phyloP scores from a whole-genome alignment of 768 basidiomycete genomes.

The Favolaschia claudopus region DNA sequence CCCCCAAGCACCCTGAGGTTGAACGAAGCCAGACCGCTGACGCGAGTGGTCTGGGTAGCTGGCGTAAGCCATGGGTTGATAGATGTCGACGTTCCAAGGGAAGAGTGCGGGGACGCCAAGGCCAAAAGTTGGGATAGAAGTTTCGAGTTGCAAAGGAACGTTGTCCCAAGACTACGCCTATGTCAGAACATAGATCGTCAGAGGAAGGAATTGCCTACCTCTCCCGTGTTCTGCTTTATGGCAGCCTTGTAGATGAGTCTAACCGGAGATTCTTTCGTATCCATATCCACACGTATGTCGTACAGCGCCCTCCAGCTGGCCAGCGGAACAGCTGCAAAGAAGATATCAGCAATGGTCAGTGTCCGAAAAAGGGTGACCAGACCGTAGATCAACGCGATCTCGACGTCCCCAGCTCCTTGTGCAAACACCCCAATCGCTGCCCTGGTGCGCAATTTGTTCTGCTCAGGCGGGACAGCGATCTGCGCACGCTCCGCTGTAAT shows the following conservation, averaged over 20 bases:
- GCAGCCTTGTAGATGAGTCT: conserved; percentile 49
- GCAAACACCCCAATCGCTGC: conserved; percentile 47
- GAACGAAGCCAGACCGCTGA: no score
- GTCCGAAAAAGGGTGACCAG: background rate
- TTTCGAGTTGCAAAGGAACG: conserved; percentile 51
- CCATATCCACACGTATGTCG: conserved; percentile 52
- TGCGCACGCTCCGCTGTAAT: conserved; percentile 33
- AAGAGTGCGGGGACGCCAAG: conserved; percentile 43
- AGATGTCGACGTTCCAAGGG: conserved; percentile 45
- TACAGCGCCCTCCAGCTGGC: conserved; percentile 50
- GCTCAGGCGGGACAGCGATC: conserved; percentile 20
- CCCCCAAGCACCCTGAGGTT: no score
- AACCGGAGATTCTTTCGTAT: conserved; percentile 46
- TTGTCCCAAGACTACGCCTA: conserved; percentile 48
- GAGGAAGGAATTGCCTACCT: conserved; percentile 35
- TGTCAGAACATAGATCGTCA: background rate
- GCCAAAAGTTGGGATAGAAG: conserved; percentile 50
- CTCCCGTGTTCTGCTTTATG: conserved; percentile 51
- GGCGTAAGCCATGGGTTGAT: no score
- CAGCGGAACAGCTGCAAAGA: conserved; percentile 40
- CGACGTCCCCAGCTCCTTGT: conserved; percentile 43
- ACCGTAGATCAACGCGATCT: conserved; percentile 51
- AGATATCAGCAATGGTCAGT: background rate
- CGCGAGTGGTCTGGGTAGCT: no score
- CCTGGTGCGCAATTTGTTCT: conserved; percentile 38